Evolutionary conservation across 495 filamentous ascomycete genomes (phyloP).

Genomic region (Penicillium chermesinum): DNA sequence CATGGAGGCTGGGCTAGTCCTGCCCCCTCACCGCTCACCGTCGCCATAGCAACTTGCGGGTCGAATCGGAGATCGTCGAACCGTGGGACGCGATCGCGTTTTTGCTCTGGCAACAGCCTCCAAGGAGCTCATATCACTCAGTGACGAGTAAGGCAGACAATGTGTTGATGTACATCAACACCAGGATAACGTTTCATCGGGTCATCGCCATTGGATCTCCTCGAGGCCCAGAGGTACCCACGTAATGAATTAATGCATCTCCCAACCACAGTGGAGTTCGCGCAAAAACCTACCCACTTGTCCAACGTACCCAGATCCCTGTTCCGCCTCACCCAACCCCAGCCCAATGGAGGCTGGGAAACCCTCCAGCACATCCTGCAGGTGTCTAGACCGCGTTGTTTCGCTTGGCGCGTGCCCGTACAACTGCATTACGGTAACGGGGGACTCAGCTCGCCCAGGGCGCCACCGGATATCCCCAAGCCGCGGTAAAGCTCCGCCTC

Average conservation of each 20-base stretch:
- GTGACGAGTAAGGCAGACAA: no score
- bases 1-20: slow-evolving; percentile 8
- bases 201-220: no score
- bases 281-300: no score
- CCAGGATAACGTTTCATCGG: no score
- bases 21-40: background rate
- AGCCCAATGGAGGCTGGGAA: slow-evolving; percentile 3
- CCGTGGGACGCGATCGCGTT: slow-evolving; percentile 11
- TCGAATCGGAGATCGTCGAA: slow-evolving; percentile 8
- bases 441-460: background rate
- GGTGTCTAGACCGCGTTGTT: slow-evolving; percentile 12
- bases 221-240: no score
- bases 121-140: no score
- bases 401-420: slow-evolving; percentile 1
- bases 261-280: no score
- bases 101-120: background rate
- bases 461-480: background rate
- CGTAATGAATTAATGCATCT: no score
- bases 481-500: background rate
- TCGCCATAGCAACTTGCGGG: slow-evolving; percentile 11
- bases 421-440: background rate
- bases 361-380: slow-evolving; percentile 12
- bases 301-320: no score
- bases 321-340: slow-evolving; percentile 6
- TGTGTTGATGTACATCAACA: no score